Percentiles rank a stretch among this genome's conserved stretches.
These are phyloP conservation scores for Aureobasidium sp. DNA, from an alignment of 2,329 filamentous ascomycete genomes.

Conservation along the genomic window DNA sequence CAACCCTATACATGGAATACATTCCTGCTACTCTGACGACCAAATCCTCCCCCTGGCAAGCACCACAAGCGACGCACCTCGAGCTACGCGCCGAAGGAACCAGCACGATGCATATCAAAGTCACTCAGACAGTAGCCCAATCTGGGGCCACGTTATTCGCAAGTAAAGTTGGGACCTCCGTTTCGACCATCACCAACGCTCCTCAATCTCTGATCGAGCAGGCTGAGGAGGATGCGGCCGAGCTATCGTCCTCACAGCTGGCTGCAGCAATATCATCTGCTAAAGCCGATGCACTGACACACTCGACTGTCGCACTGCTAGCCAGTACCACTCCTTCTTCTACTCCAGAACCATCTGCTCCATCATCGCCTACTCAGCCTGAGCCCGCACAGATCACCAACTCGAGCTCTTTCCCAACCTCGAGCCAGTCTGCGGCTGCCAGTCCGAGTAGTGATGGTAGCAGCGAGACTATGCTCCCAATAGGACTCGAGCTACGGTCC, in stretches of 20 bases:
- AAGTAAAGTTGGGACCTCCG: not conserved
- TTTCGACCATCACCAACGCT: not conserved
- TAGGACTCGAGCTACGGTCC: not conserved
- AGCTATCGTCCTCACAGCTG: not conserved
- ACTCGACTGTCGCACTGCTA: not conserved
- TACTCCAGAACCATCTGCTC: not conserved
- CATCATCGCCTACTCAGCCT: not conserved
- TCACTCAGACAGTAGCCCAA: not conserved
- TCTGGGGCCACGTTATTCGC: not conserved
- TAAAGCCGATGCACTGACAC: not conserved
- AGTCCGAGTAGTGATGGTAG: not conserved
- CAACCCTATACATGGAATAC: not conserved
- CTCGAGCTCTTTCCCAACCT: not conserved
- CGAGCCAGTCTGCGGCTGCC: not conserved
- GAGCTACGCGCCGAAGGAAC: not conserved
- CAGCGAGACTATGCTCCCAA: not conserved
- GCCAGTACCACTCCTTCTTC: not conserved
- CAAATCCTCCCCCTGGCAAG: not conserved
- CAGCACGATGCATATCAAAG: slow-evolving; percentile 3
- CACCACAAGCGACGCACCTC: not conserved
- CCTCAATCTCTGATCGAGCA: not conserved
- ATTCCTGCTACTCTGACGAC: not conserved
- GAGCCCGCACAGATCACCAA: not conserved
- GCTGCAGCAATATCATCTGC: not conserved
- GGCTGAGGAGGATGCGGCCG: not conserved